These are phyloP conservation scores for Talaromyces atroroseus DNA, from an alignment of 2,329 filamentous ascomycete species.

Conservation along the genomic window DNA sequence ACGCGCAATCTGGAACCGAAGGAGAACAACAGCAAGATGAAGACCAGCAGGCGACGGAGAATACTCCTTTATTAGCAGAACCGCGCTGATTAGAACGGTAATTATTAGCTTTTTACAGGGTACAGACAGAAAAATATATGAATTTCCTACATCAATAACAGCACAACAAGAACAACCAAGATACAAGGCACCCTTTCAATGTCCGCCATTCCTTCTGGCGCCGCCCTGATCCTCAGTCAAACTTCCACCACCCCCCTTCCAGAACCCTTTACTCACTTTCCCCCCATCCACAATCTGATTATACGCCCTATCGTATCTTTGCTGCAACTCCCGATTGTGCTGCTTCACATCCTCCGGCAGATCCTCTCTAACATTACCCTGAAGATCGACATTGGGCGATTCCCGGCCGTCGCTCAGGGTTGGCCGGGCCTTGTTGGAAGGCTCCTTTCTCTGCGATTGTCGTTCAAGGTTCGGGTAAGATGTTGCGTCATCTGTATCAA, in stretches of 20 bases:
- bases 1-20: not conserved
- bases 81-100: not conserved
- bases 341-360: slow-evolving; percentile 30
- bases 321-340: slow-evolving; percentile 31
- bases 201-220: not conserved
- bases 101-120: not conserved
- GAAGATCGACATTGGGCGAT: slow-evolving; percentile 25
- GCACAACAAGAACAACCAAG: not conserved
- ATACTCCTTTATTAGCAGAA: slow-evolving; percentile 1
- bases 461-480: not conserved
- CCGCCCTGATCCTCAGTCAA: not conserved
- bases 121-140: not conserved
- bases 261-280: slow-evolving; percentile 19
- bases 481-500: not conserved
- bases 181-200: not conserved
- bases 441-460: slow-evolving; percentile 6
- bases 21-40: not conserved
- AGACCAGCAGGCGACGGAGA: not conserved
- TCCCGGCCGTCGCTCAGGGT: slow-evolving; percentile 27
- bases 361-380: slow-evolving; percentile 23
- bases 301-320: slow-evolving; percentile 29
- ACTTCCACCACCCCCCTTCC: slow-evolving; percentile 11
- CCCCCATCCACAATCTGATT: slow-evolving; percentile 26
- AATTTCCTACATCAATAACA: no score
- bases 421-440: slow-evolving; percentile 32